Conservation (phyloP, 1,284 basidiomycete species). For the Cryptococcus wingfieldii region DNA sequence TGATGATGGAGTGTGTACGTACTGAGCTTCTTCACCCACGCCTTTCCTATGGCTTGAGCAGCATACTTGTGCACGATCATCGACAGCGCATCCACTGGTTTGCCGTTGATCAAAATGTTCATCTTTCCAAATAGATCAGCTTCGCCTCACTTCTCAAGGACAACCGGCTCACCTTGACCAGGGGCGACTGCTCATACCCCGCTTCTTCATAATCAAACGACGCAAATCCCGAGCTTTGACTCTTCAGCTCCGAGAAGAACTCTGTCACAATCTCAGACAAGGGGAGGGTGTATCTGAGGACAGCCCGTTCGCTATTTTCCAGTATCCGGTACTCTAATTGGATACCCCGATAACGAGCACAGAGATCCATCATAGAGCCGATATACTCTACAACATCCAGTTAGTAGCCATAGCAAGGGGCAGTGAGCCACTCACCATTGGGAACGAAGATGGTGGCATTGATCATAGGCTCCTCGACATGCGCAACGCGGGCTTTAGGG, state of each 20-base stretch:
- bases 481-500: conserved; percentile 59
- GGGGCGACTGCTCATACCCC: conserved; percentile 71
- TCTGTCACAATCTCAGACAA: conserved; percentile 81
- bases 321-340: conserved; percentile 73
- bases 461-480: conserved; percentile 80
- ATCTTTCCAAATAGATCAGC: conserved; percentile 54
- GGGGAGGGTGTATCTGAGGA: conserved; percentile 76
- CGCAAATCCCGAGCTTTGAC: conserved; percentile 76
- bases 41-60: conserved; percentile 65
- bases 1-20: conserved; percentile 32
- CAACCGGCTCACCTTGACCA: conserved; percentile 64
- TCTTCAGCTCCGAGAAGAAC: conserved; percentile 89
- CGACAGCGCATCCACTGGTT: conserved; percentile 86
- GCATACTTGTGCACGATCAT: conserved; percentile 71
- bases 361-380: conserved; percentile 88
- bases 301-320: conserved; percentile 61
- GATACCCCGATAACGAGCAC: conserved; percentile 71
- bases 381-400: conserved; percentile 60
- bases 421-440: conserved; percentile 57
- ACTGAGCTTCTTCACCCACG: conserved; percentile 89
- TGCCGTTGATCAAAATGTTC: conserved; percentile 78
- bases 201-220: conserved; percentile 93
- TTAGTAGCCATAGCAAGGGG: background rate
- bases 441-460: conserved; percentile 90
- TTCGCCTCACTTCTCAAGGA: background rate